Conservation (phyloP, 805 yeast species). For the Candida manassasensis region DNA sequence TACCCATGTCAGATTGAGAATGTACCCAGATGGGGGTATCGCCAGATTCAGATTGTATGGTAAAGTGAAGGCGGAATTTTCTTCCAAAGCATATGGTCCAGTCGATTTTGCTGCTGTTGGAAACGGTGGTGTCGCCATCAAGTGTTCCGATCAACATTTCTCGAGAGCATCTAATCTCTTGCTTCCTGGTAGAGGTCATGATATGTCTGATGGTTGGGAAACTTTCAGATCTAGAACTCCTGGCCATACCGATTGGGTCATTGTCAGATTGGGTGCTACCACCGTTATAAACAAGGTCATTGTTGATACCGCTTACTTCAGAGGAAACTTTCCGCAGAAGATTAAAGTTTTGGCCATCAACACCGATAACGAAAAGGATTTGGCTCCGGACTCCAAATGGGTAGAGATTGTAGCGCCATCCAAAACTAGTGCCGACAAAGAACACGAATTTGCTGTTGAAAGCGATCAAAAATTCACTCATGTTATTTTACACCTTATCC, state of each 20-base stretch:
- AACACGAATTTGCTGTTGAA: conserved; percentile 52
- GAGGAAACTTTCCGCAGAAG: conserved; percentile 92
- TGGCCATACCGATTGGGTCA: conserved; percentile 90
- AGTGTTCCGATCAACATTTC: conserved; percentile 87
- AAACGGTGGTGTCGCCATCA: conserved; percentile 85
- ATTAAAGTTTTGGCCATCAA: conserved; percentile 62
- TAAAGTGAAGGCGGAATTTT: conserved; percentile 69
- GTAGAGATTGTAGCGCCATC: conserved; percentile 55
- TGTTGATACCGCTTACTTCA: conserved; percentile 88
- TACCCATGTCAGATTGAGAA: conserved; percentile 78
- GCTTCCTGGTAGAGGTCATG: conserved; percentile 90
- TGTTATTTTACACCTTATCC: conserved; percentile 76
- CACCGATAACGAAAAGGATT: conserved; percentile 21
- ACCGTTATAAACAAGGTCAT: conserved; percentile 56
- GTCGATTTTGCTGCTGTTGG: conserved; percentile 74
- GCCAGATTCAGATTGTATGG: conserved; percentile 93
- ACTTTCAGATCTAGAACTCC: conserved; percentile 80
- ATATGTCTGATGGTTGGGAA: conserved; percentile 99
- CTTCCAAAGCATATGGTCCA: conserved; percentile 38
- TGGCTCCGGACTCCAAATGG: conserved; percentile 52
- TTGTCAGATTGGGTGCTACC: conserved; percentile 69
- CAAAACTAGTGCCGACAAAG: conserved; percentile 80
- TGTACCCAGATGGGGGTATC: conserved; percentile 98
- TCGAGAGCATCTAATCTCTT: conserved; percentile 86
- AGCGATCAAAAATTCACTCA: conserved; percentile 49